Evolutionary conservation across 169 alveolate genomes (phyloP).

Genomic region (Plasmodium berghei): DNA sequence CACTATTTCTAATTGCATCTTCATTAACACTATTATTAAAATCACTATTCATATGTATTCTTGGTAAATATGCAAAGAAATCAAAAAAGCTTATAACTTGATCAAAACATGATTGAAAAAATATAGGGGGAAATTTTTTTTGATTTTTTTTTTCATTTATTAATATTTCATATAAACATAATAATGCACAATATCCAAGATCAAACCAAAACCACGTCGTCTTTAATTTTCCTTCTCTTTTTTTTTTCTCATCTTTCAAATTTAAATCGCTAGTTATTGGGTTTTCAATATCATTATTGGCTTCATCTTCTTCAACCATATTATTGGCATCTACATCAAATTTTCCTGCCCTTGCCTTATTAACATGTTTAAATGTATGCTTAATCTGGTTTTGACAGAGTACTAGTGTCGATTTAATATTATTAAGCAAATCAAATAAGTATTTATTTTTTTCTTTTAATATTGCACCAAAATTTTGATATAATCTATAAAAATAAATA

Average conservation of each 20-base stretch:
- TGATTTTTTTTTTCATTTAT: constrained; percentile 73
- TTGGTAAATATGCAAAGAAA: constrained; percentile 44
- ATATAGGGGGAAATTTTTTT: constrained; percentile 44
- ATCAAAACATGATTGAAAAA: constrained; percentile 48
- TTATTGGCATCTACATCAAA: neutral
- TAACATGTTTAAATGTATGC: neutral
- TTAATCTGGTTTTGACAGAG: constrained; percentile 29
- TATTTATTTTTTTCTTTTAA: constrained; percentile 35
- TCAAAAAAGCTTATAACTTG: constrained; percentile 47
- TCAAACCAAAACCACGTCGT: constrained; percentile 73
- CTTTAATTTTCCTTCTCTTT: constrained; percentile 5
- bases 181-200: constrained; percentile 45
- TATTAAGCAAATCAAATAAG: constrained; percentile 43
- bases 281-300: neutral
- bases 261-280: neutral
- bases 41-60: constrained; percentile 33
- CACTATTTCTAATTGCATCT: constrained; percentile 37
- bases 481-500: constrained; percentile 35
- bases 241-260: neutral
- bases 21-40: constrained; percentile 29
- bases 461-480: constrained; percentile 49
- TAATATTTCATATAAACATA: constrained; percentile 70
- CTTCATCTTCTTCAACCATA: neutral
- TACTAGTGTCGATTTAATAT: constrained; percentile 31
- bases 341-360: neutral